Base-by-base conservation (phyloP, 768 basidiomycete genomes). In the Mycena venus region DNA sequence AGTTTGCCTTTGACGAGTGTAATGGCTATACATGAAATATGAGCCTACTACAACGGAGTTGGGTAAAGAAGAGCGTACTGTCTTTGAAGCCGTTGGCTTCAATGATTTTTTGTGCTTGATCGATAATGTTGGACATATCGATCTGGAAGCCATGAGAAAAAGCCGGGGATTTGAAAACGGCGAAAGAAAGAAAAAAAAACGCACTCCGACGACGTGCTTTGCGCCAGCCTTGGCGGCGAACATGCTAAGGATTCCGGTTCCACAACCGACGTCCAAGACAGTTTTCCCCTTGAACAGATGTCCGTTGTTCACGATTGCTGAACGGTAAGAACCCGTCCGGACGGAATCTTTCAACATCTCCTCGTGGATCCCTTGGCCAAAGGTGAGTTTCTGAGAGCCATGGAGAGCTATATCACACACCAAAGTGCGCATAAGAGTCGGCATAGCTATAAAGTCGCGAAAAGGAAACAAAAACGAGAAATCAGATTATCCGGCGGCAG, bases 81-180 rank as follows among this genome's bases (percentile, higher is more conserved):
- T 98, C 94, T 85, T 93, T 92, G 89, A 99, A 99, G 60, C 97
- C 97, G 78, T 99, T 99, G 19, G 95, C 95, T 78, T 96, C 94
- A 77, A 99, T 92, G 76, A 99, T 99, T 85, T 96, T 98, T 87
- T 94, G 91, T 3, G 98, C 98, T 86, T 99, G 98, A 87, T 99
- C 98, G 84, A 99, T 95, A 85, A 99, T 99, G 86, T 99, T 99
- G 70, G 97, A 98, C 98, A 99, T 99, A 87, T 99, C 98, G 84
- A 99, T 97, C 96, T 97, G 58, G 2, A 58, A 25, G 59, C 56
- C 55, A 72, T 72, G 55, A 72, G 42, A 63, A 63, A 59, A 70
- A 53, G 25, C n/a, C n/a, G n/a, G n/a, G n/a, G n/a, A n/a, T n/a
- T n/a, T n/a, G n/a, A 51, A 15, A 44, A 53, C 23, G 1, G n/a